Base-by-base conservation (phyloP, 78 protist genomes). In the Ministeria vibrans region DNA sequence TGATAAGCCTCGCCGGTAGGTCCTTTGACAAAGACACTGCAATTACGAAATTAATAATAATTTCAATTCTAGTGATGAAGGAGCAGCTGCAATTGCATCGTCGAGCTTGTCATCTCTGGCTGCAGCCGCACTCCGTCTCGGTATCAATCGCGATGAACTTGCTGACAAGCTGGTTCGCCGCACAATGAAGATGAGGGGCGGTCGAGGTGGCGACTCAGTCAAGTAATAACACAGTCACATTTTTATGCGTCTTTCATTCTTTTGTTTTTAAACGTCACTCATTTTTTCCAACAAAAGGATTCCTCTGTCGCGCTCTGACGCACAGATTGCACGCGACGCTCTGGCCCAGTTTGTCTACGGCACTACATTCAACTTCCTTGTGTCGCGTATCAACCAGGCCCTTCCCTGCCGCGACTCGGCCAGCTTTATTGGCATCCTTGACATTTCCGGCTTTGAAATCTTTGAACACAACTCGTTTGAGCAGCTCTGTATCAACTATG, bases 391-490 rank as follows among this genome's bases (percentile, higher is more conserved):
- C 77, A 30, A 43, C 55, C 9, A 30, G 30, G 11, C 34, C 22
- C 41, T 71, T 15, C 61, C 36, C 22, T 3, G 55, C 32, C 59
- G 28, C 18, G 23, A 36, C 74, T 23, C 32, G 25, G 42, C 46
- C 28, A 30, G n/a, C 30, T 61, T 45, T 79, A 83, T 91, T 66
- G 92, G 95, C 68, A 78, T 95, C 34, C 86, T 95, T 20, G 98
- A 95, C 85, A 95, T 95, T 74, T 95, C 87, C 74, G 98, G 98
- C 28, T 96, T 96, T 71, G 99, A 96, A 75, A 89, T 90, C 86
- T 94, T 95, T 72, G 90, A 92, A 49, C 0, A 28, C 39, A 73
- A 73, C 78, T 28, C 41, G 45, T 70, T 46, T 41, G 87, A 91
- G 83, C 95, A 91, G 84, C 76, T 91, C 18, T 81, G 90, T 87